A percentile compares a stretch with the other conserved stretches of the same genome.
phyloP scores from a whole-genome alignment of 805 yeast species.

The Danielozyma ontarioensis region DNA sequence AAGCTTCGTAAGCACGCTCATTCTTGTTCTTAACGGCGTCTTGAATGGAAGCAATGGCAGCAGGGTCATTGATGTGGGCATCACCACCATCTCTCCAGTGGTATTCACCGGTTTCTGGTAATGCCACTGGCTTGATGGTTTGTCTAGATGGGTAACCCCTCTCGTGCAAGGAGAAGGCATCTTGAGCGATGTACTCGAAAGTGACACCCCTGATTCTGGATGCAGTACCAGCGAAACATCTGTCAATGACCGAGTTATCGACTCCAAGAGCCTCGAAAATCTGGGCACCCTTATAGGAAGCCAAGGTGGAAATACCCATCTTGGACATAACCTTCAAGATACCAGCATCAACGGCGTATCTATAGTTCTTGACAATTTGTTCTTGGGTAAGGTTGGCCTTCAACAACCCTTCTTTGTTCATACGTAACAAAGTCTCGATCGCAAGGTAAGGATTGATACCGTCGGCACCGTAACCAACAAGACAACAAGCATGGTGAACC shows the following conservation, averaged over 20 bases:
- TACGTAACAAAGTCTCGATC: slow-evolving; percentile 78
- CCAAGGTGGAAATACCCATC: slow-evolving; percentile 98
- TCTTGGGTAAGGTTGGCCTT: slow-evolving; percentile 50
- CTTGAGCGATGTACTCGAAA: slow-evolving; percentile 93
- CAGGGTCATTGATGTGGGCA: slow-evolving; percentile 89
- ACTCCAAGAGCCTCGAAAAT: slow-evolving; percentile 96
- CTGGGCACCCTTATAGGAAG: slow-evolving; percentile 99
- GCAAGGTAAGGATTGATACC: slow-evolving; percentile 93
- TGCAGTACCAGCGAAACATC: slow-evolving; percentile 96
- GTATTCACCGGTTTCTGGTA: slow-evolving; percentile 95
- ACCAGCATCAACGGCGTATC: slow-evolving; percentile 83
- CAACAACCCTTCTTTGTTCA: slow-evolving; percentile 76
- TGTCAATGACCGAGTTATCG: slow-evolving; percentile 90
- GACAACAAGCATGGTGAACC: slow-evolving; percentile 91
- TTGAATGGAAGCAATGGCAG: slow-evolving; percentile 91
- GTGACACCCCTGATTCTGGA: slow-evolving; percentile 95
- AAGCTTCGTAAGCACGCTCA: slow-evolving; percentile 86
- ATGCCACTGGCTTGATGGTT: slow-evolving; percentile 62
- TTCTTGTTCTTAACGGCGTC: slow-evolving; percentile 98
- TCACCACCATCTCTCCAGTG: slow-evolving; percentile 99
- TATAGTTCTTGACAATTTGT: slow-evolving; percentile 69
- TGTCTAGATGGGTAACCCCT: slow-evolving; percentile 82
- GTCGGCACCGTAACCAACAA: slow-evolving; percentile 96
- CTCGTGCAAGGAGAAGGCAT: slow-evolving; percentile 90
- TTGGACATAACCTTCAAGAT: slow-evolving; percentile 96